Evolutionary conservation across 176 grass and related monocot genomes (phyloP).

Genomic region (Triticum dicoccoides): DNA sequence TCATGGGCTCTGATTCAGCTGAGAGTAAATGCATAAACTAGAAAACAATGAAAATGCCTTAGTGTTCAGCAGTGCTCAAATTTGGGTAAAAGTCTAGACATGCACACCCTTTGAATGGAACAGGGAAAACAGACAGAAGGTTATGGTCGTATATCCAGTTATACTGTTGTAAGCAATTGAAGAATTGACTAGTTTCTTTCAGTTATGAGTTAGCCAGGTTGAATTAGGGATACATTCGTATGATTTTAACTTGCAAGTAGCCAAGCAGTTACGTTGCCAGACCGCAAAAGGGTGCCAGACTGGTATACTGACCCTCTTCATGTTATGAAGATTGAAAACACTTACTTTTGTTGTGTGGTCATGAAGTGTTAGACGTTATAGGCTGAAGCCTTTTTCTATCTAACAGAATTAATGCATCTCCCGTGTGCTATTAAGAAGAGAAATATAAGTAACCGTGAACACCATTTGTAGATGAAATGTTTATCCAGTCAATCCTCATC

Average conservation of each 20-base stretch:
- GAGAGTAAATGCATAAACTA: background rate
- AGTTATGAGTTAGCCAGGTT: background rate
- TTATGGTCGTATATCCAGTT: background rate
- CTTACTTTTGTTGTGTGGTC: background rate
- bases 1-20: slow-evolving; percentile 1
- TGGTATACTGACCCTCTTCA: background rate
- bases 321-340: background rate
- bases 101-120: background rate
- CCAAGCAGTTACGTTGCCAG: background rate
- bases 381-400: background rate
- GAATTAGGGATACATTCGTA: background rate
- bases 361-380: background rate
- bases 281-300: background rate
- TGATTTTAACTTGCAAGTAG: background rate
- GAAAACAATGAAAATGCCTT: background rate
- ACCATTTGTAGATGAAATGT: background rate
- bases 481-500: background rate
- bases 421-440: background rate
- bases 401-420: background rate
- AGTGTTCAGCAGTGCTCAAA: background rate
- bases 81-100: background rate
- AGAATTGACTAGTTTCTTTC: background rate
- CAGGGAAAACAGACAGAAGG: background rate
- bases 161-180: background rate
- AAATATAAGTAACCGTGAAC: background rate